Evolutionary conservation across 169 alveolate species (phyloP).

Genomic region (Besnoitia besnoiti): DNA sequence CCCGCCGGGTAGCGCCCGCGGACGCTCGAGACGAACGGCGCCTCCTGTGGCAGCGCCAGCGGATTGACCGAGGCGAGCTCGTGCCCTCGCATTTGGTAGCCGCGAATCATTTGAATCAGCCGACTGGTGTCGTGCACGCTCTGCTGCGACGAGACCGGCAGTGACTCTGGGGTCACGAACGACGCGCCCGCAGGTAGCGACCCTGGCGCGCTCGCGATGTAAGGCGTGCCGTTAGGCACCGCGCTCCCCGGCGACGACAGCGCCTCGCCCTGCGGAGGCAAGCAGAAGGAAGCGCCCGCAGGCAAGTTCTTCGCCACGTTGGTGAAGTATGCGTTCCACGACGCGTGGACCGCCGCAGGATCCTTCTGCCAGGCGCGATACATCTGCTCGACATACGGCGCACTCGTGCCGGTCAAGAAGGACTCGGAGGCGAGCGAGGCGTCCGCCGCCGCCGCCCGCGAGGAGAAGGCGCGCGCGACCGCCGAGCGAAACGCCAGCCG

Average conservation of each 20-base stretch:
- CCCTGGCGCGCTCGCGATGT: constrained; percentile 27
- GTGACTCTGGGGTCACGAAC: constrained; percentile 31
- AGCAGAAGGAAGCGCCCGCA: constrained; percentile 6
- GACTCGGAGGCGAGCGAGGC: constrained; percentile 55
- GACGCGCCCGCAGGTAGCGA: constrained; percentile 43
- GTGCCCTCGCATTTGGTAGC: constrained; percentile 67
- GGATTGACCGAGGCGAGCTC: constrained; percentile 64
- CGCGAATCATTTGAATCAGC: constrained; percentile 67
- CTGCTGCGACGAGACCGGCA: constrained; percentile 44
- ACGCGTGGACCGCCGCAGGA: constrained; percentile 72
- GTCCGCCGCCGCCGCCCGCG: background rate
- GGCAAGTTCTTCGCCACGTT: constrained; percentile 45
- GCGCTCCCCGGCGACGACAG: background rate
- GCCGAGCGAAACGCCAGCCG: constrained; percentile 31
- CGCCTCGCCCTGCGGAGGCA: constrained; percentile 43
- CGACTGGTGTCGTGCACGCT: constrained; percentile 68
- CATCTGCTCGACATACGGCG: constrained; percentile 75
- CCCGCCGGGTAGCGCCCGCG: constrained; percentile 48
- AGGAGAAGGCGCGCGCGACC: background rate
- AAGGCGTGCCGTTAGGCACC: background rate
- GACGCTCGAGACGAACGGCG: constrained; percentile 49
- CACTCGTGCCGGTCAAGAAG: constrained; percentile 50
- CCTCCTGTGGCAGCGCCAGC: constrained; percentile 47
- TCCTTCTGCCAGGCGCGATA: constrained; percentile 73
- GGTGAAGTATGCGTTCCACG: constrained; percentile 74